phyloP scores from a whole-genome alignment of 176 grass and related monocot genomes.

The bread wheat (Triticum aestivum) region DNA sequence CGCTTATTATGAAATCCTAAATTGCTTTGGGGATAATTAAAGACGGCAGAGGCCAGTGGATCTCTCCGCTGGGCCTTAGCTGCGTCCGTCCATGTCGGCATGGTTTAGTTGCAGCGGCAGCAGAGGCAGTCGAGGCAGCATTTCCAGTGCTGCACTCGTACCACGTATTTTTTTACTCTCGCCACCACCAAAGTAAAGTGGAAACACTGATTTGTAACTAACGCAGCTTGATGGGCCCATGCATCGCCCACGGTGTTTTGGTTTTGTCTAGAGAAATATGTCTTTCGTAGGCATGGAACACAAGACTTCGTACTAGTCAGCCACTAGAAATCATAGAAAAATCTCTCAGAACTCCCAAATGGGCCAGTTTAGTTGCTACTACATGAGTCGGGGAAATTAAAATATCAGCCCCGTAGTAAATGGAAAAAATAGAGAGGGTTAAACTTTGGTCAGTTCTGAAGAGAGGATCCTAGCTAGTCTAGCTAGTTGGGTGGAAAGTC shows the following conservation, averaged over 20 bases:
- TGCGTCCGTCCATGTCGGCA: background rate
- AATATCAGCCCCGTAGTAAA: background rate
- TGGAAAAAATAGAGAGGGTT: background rate
- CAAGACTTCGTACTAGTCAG: too few species aligned
- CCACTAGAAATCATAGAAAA: background rate
- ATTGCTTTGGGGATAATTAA: background rate
- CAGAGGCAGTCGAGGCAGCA: too few species aligned
- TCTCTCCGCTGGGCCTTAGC: background rate
- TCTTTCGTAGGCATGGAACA: too few species aligned
- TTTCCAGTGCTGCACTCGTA: too few species aligned
- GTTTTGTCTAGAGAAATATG: too few species aligned
- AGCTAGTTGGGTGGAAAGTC: background rate
- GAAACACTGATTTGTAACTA: background rate
- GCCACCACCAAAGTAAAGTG: background rate
- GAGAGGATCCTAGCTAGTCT: background rate
- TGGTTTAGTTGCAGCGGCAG: constrained; percentile 53
- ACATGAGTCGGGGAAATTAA: background rate
- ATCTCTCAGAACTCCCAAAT: background rate
- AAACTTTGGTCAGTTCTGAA: background rate
- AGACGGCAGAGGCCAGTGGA: background rate
- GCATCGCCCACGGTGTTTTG: too few species aligned
- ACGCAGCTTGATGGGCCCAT: too few species aligned
- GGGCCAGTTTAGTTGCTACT: background rate
- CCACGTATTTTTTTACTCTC: background rate
- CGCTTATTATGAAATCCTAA: constrained; percentile 25